Evolutionary conservation across 2,329 filamentous ascomycete species (phyloP).

Genomic region (Aspergillus vadensis): DNA sequence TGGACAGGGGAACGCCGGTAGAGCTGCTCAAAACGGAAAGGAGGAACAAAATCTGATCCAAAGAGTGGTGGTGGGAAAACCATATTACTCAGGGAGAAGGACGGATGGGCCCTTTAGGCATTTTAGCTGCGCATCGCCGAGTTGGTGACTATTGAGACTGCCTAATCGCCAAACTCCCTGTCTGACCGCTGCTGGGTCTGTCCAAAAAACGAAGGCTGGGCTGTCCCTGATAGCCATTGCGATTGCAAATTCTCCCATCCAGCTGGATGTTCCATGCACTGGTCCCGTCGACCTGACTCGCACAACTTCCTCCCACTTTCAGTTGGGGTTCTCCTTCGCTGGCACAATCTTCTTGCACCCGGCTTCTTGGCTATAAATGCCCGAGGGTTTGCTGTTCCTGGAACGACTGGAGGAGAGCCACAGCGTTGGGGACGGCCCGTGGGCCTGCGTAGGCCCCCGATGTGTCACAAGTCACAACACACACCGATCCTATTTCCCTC

Average conservation of each 20-base stretch:
- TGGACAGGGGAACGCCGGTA: neutral
- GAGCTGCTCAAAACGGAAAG: neutral
- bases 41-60: neutral
- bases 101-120: neutral
- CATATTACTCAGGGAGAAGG: neutral
- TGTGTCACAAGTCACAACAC: neutral
- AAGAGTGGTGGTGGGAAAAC: neutral
- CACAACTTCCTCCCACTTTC: neutral
- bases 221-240: neutral
- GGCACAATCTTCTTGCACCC: neutral
- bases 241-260: neutral
- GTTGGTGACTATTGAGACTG: neutral
- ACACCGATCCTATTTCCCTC: constrained; percentile 6
- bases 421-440: constrained; percentile 10
- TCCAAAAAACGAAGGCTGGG: neutral
- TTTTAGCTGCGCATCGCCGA: neutral
- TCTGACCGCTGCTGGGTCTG: neutral
- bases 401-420: neutral
- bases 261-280: neutral
- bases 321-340: too few species aligned
- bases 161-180: neutral
- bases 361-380: constrained; percentile 1
- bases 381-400: constrained; percentile 13
- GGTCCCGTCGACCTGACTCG: neutral
- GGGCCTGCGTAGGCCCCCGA: neutral